These are phyloP conservation scores for Cercospora sp. DNA, from an alignment of 2,329 filamentous ascomycete species.

Conservation along the genomic window DNA sequence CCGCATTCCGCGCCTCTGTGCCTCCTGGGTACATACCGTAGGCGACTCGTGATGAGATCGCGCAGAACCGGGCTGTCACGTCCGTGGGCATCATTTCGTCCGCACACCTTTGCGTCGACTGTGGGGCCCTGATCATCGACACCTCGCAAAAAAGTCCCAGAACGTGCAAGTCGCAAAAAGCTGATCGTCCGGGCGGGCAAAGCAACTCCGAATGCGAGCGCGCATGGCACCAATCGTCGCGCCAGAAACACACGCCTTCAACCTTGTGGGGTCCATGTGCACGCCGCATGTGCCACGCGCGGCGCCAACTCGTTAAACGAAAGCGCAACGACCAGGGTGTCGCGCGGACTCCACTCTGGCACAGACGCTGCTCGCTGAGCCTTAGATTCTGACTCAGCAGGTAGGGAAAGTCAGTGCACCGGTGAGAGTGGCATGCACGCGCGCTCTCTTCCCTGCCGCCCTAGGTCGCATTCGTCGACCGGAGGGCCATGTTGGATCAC, in stretches of 20 bases:
- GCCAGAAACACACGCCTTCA: neutral
- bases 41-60: neutral
- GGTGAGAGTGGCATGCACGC: slow-evolving; percentile 16
- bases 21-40: neutral
- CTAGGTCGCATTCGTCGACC: neutral
- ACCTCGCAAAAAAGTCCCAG: slow-evolving; percentile 15
- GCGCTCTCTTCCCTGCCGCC: neutral
- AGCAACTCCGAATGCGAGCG: slow-evolving; percentile 4
- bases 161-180: slow-evolving; percentile 3
- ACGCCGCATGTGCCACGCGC: slow-evolving; percentile 10
- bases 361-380: slow-evolving; percentile 11
- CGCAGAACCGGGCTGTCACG: slow-evolving; percentile 3
- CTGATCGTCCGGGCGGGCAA: slow-evolving; percentile 4
- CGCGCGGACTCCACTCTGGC: neutral
- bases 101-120: neutral
- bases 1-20: neutral
- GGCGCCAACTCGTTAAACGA: neutral
- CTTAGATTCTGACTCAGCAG: slow-evolving; percentile 20
- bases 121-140: slow-evolving; percentile 9
- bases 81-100: neutral
- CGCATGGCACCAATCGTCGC: neutral
- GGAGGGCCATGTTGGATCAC: neutral
- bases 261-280: slow-evolving; percentile 7
- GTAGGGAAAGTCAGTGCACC: slow-evolving; percentile 14
- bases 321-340: neutral